These are phyloP conservation scores for Emericellopsis cladophorae DNA, from an alignment of 2,329 filamentous ascomycete species.

Conservation along the genomic window DNA sequence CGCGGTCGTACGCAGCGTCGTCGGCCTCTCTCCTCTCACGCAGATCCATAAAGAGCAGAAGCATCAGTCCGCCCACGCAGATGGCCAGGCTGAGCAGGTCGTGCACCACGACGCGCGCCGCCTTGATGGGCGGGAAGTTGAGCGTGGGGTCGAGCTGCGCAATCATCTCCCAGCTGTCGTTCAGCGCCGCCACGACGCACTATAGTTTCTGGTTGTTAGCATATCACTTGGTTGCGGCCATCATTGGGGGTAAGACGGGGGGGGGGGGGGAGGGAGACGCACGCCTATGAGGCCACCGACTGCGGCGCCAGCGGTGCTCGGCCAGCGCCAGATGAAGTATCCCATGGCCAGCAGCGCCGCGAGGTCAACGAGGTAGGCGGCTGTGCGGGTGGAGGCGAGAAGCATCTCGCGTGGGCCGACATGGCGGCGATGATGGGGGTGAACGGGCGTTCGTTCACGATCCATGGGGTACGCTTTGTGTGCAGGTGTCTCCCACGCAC, in stretches of 20 bases:
- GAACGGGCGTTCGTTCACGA: too few relatives aligned
- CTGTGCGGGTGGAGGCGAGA: conserved; percentile 11
- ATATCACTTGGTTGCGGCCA: not conserved
- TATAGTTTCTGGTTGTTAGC: conserved; percentile 4
- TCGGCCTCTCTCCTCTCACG: not conserved
- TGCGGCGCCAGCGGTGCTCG: conserved; percentile 12
- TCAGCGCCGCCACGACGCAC: conserved; percentile 19
- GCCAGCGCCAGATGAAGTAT: conserved; percentile 18
- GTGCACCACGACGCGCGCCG: conserved; percentile 15
- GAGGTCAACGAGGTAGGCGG: conserved; percentile 19
- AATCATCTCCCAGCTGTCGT: conserved; percentile 22
- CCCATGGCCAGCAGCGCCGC: conserved; percentile 16
- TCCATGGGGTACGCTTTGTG: too few relatives aligned
- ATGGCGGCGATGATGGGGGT: not conserved
- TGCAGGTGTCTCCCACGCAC: too few relatives aligned
- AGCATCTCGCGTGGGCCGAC: conserved; percentile 3
- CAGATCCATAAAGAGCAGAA: conserved; percentile 16
- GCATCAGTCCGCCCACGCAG: conserved; percentile 18
- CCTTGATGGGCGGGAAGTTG: conserved; percentile 12
- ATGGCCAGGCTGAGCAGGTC: conserved; percentile 19
- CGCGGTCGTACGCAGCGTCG: not conserved
- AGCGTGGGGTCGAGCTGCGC: conserved; percentile 13
- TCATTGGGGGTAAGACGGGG: too few relatives aligned
- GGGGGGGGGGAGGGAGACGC: conserved; percentile 7
- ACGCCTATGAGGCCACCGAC: conserved; percentile 19